A percentile compares a stretch with the other conserved stretches of the same genome.
Evolutionary conservation across 2,329 filamentous ascomycete genomes (phyloP).

Genomic region (Hypoxylon sp.): DNA sequence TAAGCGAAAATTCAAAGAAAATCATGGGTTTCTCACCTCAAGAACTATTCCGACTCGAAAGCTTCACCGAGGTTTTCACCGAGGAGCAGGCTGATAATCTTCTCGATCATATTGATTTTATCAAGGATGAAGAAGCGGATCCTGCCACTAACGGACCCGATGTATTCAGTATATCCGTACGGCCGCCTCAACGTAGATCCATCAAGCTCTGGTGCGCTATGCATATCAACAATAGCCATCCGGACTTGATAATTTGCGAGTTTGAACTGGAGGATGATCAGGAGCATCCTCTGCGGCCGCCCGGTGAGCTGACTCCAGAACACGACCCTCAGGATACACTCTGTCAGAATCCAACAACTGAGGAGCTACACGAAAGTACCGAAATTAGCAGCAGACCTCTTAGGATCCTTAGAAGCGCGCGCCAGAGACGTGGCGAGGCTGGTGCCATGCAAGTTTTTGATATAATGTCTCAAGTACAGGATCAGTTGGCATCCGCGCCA

Average conservation of each 20-base stretch:
- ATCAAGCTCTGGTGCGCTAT: slow-evolving; percentile 90
- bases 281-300: slow-evolving; percentile 75
- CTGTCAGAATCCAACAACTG: slow-evolving; percentile 77
- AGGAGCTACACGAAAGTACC: slow-evolving; percentile 83
- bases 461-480: slow-evolving; percentile 92
- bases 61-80: slow-evolving; percentile 85
- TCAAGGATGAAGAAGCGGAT: slow-evolving; percentile 85
- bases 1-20: slow-evolving; percentile 83
- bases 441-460: slow-evolving; percentile 92
- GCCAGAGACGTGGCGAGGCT: slow-evolving; percentile 82
- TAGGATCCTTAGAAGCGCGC: slow-evolving; percentile 80
- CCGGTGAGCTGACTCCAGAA: slow-evolving; percentile 69
- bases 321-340: slow-evolving; percentile 80
- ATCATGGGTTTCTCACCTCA: slow-evolving; percentile 84
- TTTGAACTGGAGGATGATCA: slow-evolving; percentile 88
- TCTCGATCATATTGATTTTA: slow-evolving; percentile 89
- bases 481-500: slow-evolving; percentile 82
- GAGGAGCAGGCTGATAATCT: slow-evolving; percentile 89
- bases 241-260: slow-evolving; percentile 84
- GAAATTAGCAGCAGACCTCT: slow-evolving; percentile 81
- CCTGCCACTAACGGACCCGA: slow-evolving; percentile 83
- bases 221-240: slow-evolving; percentile 78
- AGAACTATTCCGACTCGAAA: slow-evolving; percentile 80
- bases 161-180: slow-evolving; percentile 84
- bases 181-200: slow-evolving; percentile 66